Evolutionary conservation across 1,284 basidiomycete genomes (phyloP), one percentile per base, ranked within the genome.

Genomic region (Pseudozyma hubeiensis): DNA sequence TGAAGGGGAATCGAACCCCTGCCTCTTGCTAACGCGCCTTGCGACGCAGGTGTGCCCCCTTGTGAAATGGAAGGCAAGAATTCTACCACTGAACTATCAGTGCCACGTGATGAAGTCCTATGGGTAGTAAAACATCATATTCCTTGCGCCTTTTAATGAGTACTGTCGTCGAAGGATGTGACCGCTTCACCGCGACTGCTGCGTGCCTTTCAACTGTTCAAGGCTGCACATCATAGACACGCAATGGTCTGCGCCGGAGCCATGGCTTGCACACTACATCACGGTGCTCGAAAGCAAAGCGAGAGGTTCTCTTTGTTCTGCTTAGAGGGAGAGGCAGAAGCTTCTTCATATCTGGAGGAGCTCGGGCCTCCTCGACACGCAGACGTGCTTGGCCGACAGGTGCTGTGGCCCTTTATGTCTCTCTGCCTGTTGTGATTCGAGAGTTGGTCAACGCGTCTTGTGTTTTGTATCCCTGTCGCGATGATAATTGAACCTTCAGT

Each of bases 1-100:
- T 40, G 50, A 46, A 65, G 62, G 68, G 68, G 68, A 71, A 58
- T 71, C 68, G 68, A 71, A 71, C 67, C 67, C 67, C 67, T 69
- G 52, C 63, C 66, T 60, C 53, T 56, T 69, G 66, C 66, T 62
- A 53, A 34, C 14, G 47, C 47, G 47, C 19, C 10, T 17, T 49
- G 43, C 24, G 43, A 24, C 43, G 43, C 43, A 37, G n/a, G 43
- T 44, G 43, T 44, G 43, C 43, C 43, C 43, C 43, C 43, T 44
- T 44, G 46, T 24, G 5, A 16, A 50, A 50, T 50, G 49, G 49
- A 50, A 50, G 49, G 49, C 49, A 50, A 44, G 48, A 45, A 50
- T 50, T 44, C 43, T 44, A 44, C 43, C 43, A 44, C 43, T 44
- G 43, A 44, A 44, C 43, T 44, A 44, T 44, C 43, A 44, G 43